Base-by-base conservation (phyloP, 352 stramenopile genomes). In the Discostella stelligera region DNA sequence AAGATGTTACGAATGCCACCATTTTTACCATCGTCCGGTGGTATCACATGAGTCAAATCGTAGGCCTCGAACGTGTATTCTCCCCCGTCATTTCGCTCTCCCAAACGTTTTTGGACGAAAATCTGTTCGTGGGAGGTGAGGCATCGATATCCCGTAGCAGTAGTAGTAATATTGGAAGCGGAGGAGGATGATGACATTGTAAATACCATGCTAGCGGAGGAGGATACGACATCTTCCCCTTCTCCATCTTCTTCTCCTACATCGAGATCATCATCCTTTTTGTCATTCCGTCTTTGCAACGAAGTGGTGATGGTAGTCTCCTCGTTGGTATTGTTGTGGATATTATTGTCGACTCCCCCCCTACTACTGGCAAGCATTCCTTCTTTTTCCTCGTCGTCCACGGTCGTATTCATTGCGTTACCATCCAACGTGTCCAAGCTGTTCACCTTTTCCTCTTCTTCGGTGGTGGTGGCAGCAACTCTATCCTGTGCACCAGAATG, bases 21-120 rank as follows among this genome's bases (percentile, higher is more conserved):
- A 2, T 30, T 18, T n/a, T 30, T 18, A 62, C 54, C 3, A 41
- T n/a, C n/a, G 23, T 61, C 63, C 52, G 14, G n/a, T n/a, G n/a
- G 37, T 44, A 44, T 14, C 37, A 82, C 56, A 32, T 80, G 71
- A 16, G 2, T 59, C 20, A 84, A 44, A 48, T 84, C 77, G 49
- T 84, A 84, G 13, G 65, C 71, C n/a, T 44, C 32, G 52, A 84
- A 84, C 0, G 56, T 55, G 55, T 68, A 77, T 25, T 80, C 65
- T 25, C 77, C 53, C 9, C 66, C 0, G 6, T 1, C 14, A 21
- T 71, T 58, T 1, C 20, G 5, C 37, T 67, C 50, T 11, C 61
- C 68, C 7, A 82, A 44, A 44, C 37, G 37, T n/a, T 69, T 16
- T 41, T 53, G 30, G 23, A 77, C 49, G 0, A 5, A 1, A 16